Evolutionary conservation across 768 basidiomycete genomes (phyloP).

Genomic region (Mycena epipterygia): DNA sequence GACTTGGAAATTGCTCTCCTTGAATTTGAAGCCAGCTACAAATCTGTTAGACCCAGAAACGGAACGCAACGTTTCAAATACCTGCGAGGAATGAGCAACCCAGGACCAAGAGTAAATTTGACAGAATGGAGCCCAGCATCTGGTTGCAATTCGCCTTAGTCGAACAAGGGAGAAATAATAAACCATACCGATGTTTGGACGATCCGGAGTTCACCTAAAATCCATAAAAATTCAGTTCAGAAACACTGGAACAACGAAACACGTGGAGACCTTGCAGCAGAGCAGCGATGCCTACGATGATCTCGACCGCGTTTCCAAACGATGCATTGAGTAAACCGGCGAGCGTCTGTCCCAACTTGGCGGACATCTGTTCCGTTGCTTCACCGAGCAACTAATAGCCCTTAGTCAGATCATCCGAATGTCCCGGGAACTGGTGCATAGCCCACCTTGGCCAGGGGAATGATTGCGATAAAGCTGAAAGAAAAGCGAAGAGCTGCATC

Average conservation of each 20-base stretch:
- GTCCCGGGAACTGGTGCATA: constrained; percentile 1
- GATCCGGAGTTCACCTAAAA: constrained; percentile 83
- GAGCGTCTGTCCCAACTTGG: constrained; percentile 85
- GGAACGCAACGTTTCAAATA: constrained; percentile 41
- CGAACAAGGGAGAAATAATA: background rate
- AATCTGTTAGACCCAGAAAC: constrained; percentile 12
- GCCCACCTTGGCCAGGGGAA: constrained; percentile 88
- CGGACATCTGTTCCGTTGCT: constrained; percentile 85
- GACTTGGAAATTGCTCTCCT: constrained; percentile 81
- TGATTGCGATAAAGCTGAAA: constrained; percentile 86
- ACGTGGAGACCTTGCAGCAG: constrained; percentile 73
- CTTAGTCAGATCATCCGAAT: constrained; percentile 16
- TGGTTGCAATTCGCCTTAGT: constrained; percentile 46
- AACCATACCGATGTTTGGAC: constrained; percentile 88
- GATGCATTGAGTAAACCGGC: constrained; percentile 91
- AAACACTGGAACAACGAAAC: background rate
- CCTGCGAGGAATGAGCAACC: constrained; percentile 93
- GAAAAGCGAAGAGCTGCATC: constrained; percentile 81
- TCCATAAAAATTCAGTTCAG: constrained; percentile 21
- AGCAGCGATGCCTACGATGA: constrained; percentile 91
- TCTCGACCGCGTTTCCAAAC: constrained; percentile 88
- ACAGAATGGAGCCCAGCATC: constrained; percentile 94
- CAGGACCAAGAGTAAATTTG: constrained; percentile 90
- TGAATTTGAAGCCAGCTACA: constrained; percentile 73
- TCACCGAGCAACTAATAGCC: constrained; percentile 78